These are phyloP conservation scores for Rhizoctonia solani DNA, from an alignment of 1,284 basidiomycete genomes.

Conservation along the genomic window DNA sequence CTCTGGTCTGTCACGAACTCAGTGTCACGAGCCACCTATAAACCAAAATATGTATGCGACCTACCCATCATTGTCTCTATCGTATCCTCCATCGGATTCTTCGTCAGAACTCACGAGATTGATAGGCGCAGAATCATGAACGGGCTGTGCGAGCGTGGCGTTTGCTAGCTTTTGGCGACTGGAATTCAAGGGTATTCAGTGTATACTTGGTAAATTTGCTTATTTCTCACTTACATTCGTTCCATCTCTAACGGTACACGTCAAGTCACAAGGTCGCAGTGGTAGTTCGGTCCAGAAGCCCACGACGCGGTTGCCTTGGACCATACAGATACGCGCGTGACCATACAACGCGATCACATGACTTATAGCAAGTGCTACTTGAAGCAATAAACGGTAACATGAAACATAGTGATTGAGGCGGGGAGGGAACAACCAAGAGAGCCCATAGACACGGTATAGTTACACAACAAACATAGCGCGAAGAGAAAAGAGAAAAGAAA, in stretches of 20 bases:
- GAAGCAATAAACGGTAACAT: background rate
- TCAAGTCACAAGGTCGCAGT: background rate
- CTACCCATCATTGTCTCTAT: constrained; percentile 10
- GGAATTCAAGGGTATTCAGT: background rate
- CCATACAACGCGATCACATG: background rate
- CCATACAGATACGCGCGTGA: constrained; percentile 5
- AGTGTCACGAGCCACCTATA: background rate
- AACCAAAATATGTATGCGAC: background rate
- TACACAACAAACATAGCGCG: background rate
- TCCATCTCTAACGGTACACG: background rate
- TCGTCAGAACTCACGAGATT: constrained; percentile 21
- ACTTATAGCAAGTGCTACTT: background rate
- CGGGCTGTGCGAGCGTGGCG: background rate
- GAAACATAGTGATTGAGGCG: background rate
- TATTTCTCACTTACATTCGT: constrained; percentile 8
- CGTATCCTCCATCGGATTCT: background rate
- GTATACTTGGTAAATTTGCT: background rate
- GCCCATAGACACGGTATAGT: background rate
- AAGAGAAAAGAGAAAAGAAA: background rate
- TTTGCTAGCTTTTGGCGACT: constrained; percentile 21
- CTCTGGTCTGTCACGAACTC: background rate
- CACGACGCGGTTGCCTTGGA: background rate
- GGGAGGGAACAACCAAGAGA: background rate
- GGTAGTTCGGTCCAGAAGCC: background rate
- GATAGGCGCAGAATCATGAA: constrained; percentile 6